Evolutionary conservation across 2,329 filamentous ascomycete species (phyloP).

Genomic region (Venturiaceae sp.): DNA sequence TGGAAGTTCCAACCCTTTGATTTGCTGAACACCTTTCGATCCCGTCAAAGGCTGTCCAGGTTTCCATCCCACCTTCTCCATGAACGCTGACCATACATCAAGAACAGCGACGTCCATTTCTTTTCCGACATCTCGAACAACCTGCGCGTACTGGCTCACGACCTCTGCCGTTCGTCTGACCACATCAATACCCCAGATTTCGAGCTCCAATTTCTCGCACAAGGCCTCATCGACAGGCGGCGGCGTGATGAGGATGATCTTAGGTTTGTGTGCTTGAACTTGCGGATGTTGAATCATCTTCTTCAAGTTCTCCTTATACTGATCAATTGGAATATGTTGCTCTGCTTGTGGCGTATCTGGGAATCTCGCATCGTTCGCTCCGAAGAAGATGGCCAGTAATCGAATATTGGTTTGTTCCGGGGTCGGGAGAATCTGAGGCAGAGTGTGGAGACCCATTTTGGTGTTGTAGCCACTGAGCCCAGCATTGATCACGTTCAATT

Average conservation of each 20-base stretch:
- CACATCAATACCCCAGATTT: constrained; percentile 1
- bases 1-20: constrained; percentile 21
- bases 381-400: constrained; percentile 70
- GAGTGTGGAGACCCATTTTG: constrained; percentile 56
- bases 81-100: constrained; percentile 72
- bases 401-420: constrained; percentile 52
- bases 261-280: constrained; percentile 59
- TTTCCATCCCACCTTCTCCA: constrained; percentile 51
- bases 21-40: constrained; percentile 46
- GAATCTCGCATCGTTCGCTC: constrained; percentile 80
- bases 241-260: constrained; percentile 69
- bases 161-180: constrained; percentile 17
- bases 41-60: constrained; percentile 43
- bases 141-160: neutral
- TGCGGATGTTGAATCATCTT: constrained; percentile 63
- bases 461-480: constrained; percentile 84
- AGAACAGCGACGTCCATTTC: constrained; percentile 52
- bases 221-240: constrained; percentile 75
- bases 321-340: constrained; percentile 67
- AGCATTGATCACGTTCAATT: constrained; percentile 78
- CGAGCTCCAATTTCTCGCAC: neutral
- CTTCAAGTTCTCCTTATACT: constrained; percentile 63
- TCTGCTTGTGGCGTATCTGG: constrained; percentile 36
- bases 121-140: constrained; percentile 25
- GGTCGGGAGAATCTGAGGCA: constrained; percentile 63